Evolutionary conservation across 257 asterid species (phyloP).

Genomic region (Plantago major): DNA sequence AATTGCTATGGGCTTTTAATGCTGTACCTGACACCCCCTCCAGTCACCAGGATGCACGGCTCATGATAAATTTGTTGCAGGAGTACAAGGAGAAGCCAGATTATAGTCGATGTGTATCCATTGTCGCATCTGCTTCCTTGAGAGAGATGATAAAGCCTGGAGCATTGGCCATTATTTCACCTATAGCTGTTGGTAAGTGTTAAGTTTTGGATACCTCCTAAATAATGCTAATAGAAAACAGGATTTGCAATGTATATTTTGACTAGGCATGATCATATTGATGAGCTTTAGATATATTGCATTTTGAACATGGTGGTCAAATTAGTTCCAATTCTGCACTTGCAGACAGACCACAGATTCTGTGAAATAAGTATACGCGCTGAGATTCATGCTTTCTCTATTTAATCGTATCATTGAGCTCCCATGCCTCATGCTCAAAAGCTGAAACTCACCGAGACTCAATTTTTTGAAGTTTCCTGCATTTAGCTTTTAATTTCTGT

Average conservation of each 20-base stretch:
- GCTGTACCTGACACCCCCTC: conserved; percentile 7
- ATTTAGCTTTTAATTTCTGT: conserved; percentile 3
- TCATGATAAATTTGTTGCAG: conserved; percentile 33
- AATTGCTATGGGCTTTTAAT: conserved; percentile 14
- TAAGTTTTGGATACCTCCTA: conserved; percentile 4
- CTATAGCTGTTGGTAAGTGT: conserved; percentile 72
- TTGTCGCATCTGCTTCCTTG: conserved; percentile 95
- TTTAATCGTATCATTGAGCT: too few relatives aligned
- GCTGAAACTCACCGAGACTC: background rate
- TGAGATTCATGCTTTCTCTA: too few relatives aligned
- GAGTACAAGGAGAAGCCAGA: conserved; percentile 98
- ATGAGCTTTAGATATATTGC: conserved; percentile 3
- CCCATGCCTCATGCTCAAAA: too few relatives aligned
- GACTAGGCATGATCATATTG: conserved; percentile 11
- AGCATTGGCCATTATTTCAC: conserved; percentile 91
- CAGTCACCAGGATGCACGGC: conserved; percentile 14
- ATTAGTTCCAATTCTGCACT: background rate
- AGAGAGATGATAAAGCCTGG: conserved; percentile 99
- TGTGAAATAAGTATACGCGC: background rate
- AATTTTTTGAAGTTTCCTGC: background rate
- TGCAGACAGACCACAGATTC: background rate
- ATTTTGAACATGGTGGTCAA: background rate
- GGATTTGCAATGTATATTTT: conserved; percentile 12
- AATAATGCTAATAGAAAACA: background rate
- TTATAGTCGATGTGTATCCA: conserved; percentile 92